A percentile compares a stretch with the other conserved stretches of the same genome.
These are phyloP conservation scores for Castanea crenata DNA, from an alignment of 306 rosid genomes.

Conservation along the genomic window DNA sequence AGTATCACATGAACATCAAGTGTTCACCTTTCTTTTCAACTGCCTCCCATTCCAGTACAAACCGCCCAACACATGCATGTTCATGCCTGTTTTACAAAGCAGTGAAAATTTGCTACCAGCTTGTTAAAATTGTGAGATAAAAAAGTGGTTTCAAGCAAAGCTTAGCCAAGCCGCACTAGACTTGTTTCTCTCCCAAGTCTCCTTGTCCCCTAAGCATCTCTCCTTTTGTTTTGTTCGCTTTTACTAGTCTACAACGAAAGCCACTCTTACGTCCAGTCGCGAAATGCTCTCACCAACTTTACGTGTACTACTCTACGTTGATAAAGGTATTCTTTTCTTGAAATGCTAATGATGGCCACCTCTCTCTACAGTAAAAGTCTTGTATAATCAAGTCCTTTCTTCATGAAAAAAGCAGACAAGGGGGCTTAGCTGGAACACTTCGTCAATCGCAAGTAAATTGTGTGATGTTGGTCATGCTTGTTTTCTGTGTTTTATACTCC, in stretches of 20 bases:
- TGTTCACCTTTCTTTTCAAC: neutral
- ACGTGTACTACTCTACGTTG: constrained; percentile 1
- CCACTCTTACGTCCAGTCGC: constrained; percentile 8
- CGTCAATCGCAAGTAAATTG: neutral
- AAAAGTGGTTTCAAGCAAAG: no score
- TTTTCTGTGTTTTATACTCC: constrained; percentile 1
- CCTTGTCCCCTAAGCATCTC: neutral
- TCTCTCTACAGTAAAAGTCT: constrained; percentile 16
- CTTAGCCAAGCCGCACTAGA: no score
- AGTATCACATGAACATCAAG: neutral
- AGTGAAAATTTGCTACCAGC: no score
- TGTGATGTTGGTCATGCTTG: neutral
- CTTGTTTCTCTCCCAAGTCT: no score
- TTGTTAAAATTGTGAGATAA: no score
- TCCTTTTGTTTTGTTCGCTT: neutral
- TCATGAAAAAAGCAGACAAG: constrained; percentile 17
- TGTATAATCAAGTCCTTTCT: neutral
- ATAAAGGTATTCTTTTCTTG: neutral
- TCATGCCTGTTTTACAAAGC: neutral
- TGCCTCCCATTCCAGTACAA: neutral
- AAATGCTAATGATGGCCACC: constrained; percentile 4
- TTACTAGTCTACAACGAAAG: neutral
- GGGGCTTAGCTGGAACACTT: neutral
- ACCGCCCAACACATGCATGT: neutral
- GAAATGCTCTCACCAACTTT: constrained; percentile 19